Conservation (phyloP, 2,329 filamentous ascomycete genomes). For the Venturia effusa region DNA sequence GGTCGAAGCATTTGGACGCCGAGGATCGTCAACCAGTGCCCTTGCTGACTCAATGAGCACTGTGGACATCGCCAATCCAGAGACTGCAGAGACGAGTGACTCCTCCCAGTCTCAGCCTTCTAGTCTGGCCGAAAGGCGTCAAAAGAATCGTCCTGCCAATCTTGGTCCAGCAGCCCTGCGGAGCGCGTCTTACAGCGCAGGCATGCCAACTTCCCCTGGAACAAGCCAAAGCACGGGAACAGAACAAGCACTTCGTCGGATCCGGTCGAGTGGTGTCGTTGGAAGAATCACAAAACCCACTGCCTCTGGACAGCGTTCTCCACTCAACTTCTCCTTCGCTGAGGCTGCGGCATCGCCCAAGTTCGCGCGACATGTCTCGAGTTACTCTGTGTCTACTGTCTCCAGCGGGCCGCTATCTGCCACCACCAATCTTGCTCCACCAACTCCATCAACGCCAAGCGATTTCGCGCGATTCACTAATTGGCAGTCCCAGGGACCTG, state of each 20-base stretch:
- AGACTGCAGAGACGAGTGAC: constrained; percentile 12
- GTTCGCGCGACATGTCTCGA: constrained; percentile 28
- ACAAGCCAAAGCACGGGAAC: constrained; percentile 14
- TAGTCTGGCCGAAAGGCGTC: constrained; percentile 30
- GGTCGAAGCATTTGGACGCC: constrained; percentile 3
- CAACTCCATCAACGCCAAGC: constrained; percentile 35
- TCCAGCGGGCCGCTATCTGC: constrained; percentile 13
- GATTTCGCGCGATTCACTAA: constrained; percentile 28
- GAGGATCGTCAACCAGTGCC: constrained; percentile 25
- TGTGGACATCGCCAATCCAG: constrained; percentile 25
- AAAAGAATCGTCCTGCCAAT: constrained; percentile 28
- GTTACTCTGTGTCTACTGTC: constrained; percentile 22
- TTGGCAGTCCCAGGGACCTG: constrained; percentile 29
- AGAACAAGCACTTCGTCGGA: constrained; percentile 34
- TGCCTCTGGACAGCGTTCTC: constrained; percentile 37
- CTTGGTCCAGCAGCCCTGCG: constrained; percentile 27
- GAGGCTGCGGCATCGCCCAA: constrained; percentile 38
- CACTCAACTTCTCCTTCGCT: constrained; percentile 33
- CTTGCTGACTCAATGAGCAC: constrained; percentile 28
- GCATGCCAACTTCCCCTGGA: constrained; percentile 29
- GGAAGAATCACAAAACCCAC: constrained; percentile 37
- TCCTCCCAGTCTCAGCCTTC: constrained; percentile 16
- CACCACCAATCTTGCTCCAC: constrained; percentile 34
- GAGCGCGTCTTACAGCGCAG: constrained; percentile 32
- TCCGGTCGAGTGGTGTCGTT: constrained; percentile 35